Evolutionary conservation across 1,139 yeast genomes (phyloP).

Genomic region (Zygoascus meyerae): DNA sequence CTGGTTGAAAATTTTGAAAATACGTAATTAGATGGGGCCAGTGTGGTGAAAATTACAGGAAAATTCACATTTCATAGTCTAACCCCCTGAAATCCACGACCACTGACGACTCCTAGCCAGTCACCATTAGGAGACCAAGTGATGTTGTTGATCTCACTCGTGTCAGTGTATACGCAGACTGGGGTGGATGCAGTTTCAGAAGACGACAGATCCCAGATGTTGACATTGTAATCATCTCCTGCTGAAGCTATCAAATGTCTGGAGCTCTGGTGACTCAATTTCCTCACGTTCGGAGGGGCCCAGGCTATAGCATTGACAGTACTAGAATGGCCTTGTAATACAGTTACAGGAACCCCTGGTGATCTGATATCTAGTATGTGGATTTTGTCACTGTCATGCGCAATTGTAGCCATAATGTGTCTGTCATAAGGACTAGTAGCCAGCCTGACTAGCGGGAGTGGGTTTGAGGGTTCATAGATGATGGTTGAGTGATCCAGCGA

Average conservation of each 20-base stretch:
- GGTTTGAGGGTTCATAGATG: conserved; percentile 65
- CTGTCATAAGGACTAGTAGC: conserved; percentile 74
- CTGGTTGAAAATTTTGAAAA: background rate
- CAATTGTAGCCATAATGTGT: conserved; percentile 78
- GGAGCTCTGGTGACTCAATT: conserved; percentile 22
- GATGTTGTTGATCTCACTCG: conserved; percentile 65
- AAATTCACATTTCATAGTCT: conserved; percentile 31
- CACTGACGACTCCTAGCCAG: conserved; percentile 79
- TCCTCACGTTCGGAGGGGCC: conserved; percentile 59
- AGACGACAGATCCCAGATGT: conserved; percentile 68
- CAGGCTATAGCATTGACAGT: conserved; percentile 70
- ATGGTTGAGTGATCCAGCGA: conserved; percentile 91
- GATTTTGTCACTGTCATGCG: conserved; percentile 61
- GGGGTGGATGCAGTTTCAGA: conserved; percentile 32
- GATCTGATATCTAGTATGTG: conserved; percentile 76
- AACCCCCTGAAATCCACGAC: conserved; percentile 75
- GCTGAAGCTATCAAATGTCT: conserved; percentile 63
- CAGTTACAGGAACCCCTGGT: conserved; percentile 75
- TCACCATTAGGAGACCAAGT: conserved; percentile 70
- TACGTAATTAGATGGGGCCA: background rate
- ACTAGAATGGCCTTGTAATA: conserved; percentile 61
- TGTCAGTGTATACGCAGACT: conserved; percentile 51
- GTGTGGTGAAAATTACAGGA: background rate
- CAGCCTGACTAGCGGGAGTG: conserved; percentile 64
- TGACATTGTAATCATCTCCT: conserved; percentile 86